Base-by-base conservation (phyloP, 2,329 filamentous ascomycete genomes). In the Colletotrichum nymphaeae region DNA sequence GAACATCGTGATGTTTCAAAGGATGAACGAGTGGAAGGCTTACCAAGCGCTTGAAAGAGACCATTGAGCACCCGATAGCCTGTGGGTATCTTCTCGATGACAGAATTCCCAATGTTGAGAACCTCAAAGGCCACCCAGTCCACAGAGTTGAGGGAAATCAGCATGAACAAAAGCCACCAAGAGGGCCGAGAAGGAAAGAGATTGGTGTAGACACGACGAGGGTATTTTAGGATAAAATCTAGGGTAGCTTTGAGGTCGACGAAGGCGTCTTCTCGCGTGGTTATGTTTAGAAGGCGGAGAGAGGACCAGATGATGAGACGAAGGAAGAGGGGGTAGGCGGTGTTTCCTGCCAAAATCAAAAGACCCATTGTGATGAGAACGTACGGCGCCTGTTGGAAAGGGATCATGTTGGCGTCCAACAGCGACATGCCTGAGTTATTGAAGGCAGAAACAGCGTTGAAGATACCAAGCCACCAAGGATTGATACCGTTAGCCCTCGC, bases 391-490 rank as follows among this genome's bases (percentile, higher is more conserved):
- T 83, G 83, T 71, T 89, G 87, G 71, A 92, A 93, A 0, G 89
- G 88, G 2, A 89, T 83, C 83, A 94, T 91, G 77, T 92, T 93
- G 55, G 88, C 87, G 78, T 93, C 91, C 14, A 93, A 81, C 37
- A 93, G 83, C 24, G 88, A 89, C 90, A 94, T 92, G 53, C 92
- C 91, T n/a, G 88, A 91, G 75, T 93, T 93, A 81, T 93, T 93
- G 80, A 93, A 94, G 0, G 91, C 92, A 22, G 90, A 92, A 5
- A 90, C 87, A 1, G 89, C 90, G 74, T 92, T 91, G 82, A 93
- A 94, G 57, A 90, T 87, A 52, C 92, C 91, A 2, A 90, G 84
- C 91, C 92, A 93, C 89, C 90, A 93, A 37, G 92, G 89, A 71
- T 90, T 89, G 67, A 92, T 85, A 14, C 88, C 89, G 78, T 93